Conservation (phyloP, 305 asterid genomes). For the Plantago coronopus region DNA sequence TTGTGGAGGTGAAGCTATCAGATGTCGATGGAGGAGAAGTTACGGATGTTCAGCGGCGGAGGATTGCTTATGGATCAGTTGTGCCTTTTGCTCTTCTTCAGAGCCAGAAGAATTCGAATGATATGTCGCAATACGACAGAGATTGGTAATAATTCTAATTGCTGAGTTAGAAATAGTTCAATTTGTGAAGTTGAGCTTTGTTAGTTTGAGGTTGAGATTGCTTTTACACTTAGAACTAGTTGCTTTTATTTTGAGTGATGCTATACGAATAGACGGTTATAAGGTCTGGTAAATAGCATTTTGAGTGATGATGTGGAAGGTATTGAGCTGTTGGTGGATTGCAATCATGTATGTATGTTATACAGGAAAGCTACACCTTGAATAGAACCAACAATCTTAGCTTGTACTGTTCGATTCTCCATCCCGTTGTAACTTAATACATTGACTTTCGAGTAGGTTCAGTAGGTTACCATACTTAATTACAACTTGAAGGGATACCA, state of each 20-base stretch:
- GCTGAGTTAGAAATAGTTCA: not conserved
- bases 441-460: too few species aligned
- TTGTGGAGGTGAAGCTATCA: conserved; percentile 63
- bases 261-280: not conserved
- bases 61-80: conserved; percentile 73
- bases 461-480: too few species aligned
- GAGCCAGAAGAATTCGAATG: conserved; percentile 52
- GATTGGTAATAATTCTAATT: conserved; percentile 41
- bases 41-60: conserved; percentile 57
- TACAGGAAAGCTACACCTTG: too few species aligned
- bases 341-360: too few species aligned
- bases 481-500: too few species aligned
- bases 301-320: not conserved
- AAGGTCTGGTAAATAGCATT: not conserved
- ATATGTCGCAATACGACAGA: conserved; percentile 33
- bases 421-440: too few species aligned
- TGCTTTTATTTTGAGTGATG: not conserved
- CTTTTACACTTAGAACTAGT: not conserved
- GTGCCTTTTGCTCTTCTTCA: conserved; percentile 79
- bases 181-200: not conserved
- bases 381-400: too few species aligned
- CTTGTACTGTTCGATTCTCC: too few species aligned
- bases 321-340: not conserved
- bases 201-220: not conserved
- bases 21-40: conserved; percentile 49